Evolutionary conservation across 371 early-diverging fungal genomes (phyloP), one percentile per base, ranked within the genome.

Genomic region (Mucor circinelloides): DNA sequence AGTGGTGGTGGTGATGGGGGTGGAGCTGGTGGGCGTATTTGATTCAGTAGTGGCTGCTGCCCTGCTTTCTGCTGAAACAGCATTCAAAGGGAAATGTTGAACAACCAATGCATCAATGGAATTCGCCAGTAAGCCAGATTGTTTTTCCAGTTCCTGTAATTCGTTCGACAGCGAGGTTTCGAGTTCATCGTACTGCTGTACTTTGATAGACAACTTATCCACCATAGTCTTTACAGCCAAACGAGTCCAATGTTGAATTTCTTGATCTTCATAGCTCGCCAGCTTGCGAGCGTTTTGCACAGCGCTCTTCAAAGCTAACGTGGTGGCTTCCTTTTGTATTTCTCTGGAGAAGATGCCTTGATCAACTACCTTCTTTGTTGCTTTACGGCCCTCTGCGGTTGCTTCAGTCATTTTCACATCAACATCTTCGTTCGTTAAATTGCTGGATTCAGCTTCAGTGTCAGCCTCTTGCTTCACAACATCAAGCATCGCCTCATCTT

Each of bases 141-240:
- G 96, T 28, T 87, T 84, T 68, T 95, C 97, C 21, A 97, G 66
- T 52, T 97, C 97, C 56, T 84, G 78, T 60, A 90, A 82, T 78
- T 98, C 98, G 36, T 81, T 81, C 65, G 94, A 95, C 28, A 97
- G 70, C 5, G 92, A 78, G 0, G 81, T 82, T 74, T 97, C 97
- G 69, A 97, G 68, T 69, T 96, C 96, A 62, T 94, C 94, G 64
- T 97, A 95, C 68, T 96, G 94, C 73, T 88, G 86, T 70, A 99
- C 85, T 74, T 97, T 97, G 32, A 94, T 75, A 54, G 91, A 88
- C 64, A 97, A 68, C 75, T 96, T 96, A 69, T 89, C 86, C 31
- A 94, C 68, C 70, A 97, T 93, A 10, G 91, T 80, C 58, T 96
- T 93, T 17, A 95, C 88, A 0, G 93, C 89, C 25, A 87, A 80